A percentile compares a stretch with the other conserved stretches of the same genome.
These are phyloP conservation scores for Priceomyces fermenticarens DNA, from an alignment of 805 yeast species.

Conservation along the genomic window DNA sequence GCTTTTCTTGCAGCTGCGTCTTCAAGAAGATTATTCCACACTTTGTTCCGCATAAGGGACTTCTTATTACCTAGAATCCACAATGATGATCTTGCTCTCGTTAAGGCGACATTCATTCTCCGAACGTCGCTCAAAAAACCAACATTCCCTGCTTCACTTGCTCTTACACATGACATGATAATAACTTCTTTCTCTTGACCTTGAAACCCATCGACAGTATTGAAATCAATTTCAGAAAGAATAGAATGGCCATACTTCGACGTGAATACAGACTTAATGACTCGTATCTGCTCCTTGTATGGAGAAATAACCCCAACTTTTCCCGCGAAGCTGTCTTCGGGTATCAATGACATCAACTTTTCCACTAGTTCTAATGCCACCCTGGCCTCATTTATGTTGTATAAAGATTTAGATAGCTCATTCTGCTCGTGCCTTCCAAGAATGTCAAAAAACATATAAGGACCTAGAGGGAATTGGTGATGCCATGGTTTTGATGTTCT, in stretches of 20 bases:
- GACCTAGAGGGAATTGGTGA: slow-evolving; percentile 48
- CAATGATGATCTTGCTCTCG: slow-evolving; percentile 87
- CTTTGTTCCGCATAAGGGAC: slow-evolving; percentile 60
- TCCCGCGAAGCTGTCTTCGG: slow-evolving; percentile 57
- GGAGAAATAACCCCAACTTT: slow-evolving; percentile 92
- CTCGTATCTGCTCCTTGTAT: slow-evolving; percentile 79
- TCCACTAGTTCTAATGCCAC: slow-evolving; percentile 67
- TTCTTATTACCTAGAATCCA: slow-evolving; percentile 85
- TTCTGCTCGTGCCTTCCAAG: slow-evolving; percentile 62
- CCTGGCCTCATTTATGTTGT: slow-evolving; percentile 66
- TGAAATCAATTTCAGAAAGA: slow-evolving; percentile 71
- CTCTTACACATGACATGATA: slow-evolving; percentile 93
- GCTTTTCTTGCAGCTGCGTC: slow-evolving; percentile 57
- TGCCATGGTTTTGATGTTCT: slow-evolving; percentile 79
- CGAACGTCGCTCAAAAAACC: slow-evolving; percentile 90
- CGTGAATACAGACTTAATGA: slow-evolving; percentile 55
- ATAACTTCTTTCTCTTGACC: slow-evolving; percentile 91
- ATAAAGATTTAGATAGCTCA: slow-evolving; percentile 63
- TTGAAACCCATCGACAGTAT: slow-evolving; percentile 94
- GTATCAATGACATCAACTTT: slow-evolving; percentile 47
- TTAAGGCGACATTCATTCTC: slow-evolving; percentile 95
- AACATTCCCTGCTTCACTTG: slow-evolving; percentile 61
- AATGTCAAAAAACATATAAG: slow-evolving; percentile 77
- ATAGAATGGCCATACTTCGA: slow-evolving; percentile 62
- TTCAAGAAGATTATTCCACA: slow-evolving; percentile 69